Evolutionary conservation across 805 yeast species (phyloP), one percentile per base, ranked within the genome.

Genomic region (Starmerella etchellsii): DNA sequence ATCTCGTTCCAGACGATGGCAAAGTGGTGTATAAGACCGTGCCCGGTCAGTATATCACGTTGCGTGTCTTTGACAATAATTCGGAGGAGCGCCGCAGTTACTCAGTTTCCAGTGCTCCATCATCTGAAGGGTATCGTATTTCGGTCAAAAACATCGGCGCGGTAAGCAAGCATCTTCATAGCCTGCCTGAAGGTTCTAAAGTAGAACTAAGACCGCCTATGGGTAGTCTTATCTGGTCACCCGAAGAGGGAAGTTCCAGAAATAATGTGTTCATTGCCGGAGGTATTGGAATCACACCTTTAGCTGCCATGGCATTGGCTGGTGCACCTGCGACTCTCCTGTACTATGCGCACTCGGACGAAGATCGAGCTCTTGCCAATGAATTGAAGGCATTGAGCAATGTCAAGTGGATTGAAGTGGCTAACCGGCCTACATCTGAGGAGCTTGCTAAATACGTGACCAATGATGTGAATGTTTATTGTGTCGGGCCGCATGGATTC

Each of bases 221-320:
- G 20, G 85, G 84, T 28, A 66, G 67, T 36, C 19, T 31, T 7
- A 16, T 21, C 11, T 21, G 34, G 23, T 5, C 9, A 4, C 25
- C 25, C 25, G 33, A 18, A 8, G 10, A 7, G 20, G 6, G 6
- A 8, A 13, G 11, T 5, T 65, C 76, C 44, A 34, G 1, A 28
- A 64, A 66, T 21, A 53, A 64, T 18, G 63, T 68, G 1, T 55
- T 76, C 23, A 59, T 75, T 40, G 65, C 73, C 18, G 80, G 76
- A 35, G 85, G 84, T 39, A 73, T 75, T 41, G 84, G 83, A 46
- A 71, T 74, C 37, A 78, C 84, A 5, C 84, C 85, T 26, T 42
- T 74, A 25, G 50, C 78, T 26, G 64, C 81, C 6, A 68, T 76
- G 54, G 54, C 67, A 16, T 21, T 36, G 22, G 6, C 40, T 8